Evolutionary conservation across 352 stramenopile species (phyloP).

Genomic region (Pythium phragmiticola): DNA sequence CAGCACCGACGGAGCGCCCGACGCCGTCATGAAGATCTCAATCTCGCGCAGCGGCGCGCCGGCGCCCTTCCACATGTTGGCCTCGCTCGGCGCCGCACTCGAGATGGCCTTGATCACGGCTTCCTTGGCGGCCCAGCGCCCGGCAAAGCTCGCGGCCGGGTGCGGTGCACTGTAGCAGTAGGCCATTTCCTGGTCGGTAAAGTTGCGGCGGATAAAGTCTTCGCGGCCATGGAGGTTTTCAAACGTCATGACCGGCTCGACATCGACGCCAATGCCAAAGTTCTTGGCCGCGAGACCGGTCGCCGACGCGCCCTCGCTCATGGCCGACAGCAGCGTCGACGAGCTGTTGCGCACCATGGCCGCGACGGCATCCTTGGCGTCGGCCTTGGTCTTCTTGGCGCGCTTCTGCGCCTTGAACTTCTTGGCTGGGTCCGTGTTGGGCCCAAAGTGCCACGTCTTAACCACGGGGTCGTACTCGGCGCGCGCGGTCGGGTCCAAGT

Average conservation of each 20-base stretch:
- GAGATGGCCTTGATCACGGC: slow-evolving; percentile 91
- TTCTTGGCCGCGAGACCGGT: slow-evolving; percentile 45
- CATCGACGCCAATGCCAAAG: slow-evolving; percentile 77
- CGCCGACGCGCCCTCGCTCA: slow-evolving; percentile 49
- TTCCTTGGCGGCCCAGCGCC: slow-evolving; percentile 88
- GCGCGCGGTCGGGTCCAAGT: slow-evolving; percentile 79
- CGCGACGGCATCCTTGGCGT: slow-evolving; percentile 11
- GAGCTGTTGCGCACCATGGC: slow-evolving; percentile 31
- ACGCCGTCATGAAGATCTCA: slow-evolving; percentile 81
- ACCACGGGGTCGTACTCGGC: slow-evolving; percentile 65
- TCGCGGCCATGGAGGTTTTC: slow-evolving; percentile 74
- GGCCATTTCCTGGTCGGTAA: slow-evolving; percentile 83
- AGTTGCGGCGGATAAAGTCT: slow-evolving; percentile 87
- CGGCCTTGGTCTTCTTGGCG: slow-evolving; percentile 23
- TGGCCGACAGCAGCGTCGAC: slow-evolving; percentile 50
- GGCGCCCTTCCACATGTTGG: slow-evolving; percentile 73
- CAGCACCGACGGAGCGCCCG: slow-evolving; percentile 71
- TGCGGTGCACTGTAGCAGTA: slow-evolving; percentile 83
- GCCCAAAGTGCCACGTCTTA: slow-evolving; percentile 74
- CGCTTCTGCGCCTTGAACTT: slow-evolving; percentile 37
- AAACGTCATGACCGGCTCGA: slow-evolving; percentile 84
- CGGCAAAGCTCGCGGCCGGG: slow-evolving; percentile 83
- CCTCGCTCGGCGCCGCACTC: slow-evolving; percentile 56
- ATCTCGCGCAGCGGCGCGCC: slow-evolving; percentile 80
- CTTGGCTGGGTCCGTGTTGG: slow-evolving; percentile 43